These are phyloP conservation scores for Populus hybrid DNA, from an alignment of 441 rosid genomes.

Conservation along the genomic window DNA sequence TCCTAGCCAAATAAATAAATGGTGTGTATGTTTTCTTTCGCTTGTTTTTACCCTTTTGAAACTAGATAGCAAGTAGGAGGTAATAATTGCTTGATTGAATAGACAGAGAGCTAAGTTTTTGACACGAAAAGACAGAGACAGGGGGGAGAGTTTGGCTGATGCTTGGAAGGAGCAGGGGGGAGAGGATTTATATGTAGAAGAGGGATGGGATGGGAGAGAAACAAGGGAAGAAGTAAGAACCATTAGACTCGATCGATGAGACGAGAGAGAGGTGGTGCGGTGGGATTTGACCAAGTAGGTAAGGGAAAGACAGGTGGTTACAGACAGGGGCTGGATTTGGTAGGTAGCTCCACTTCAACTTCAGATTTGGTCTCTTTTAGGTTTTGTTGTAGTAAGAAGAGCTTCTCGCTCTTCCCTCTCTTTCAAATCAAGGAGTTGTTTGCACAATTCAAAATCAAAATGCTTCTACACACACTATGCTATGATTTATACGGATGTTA, in stretches of 20 bases:
- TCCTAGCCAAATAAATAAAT: not conserved
- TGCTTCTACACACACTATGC: not conserved
- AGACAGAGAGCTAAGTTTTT: not conserved
- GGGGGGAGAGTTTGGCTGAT: not conserved
- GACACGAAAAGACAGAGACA: not conserved
- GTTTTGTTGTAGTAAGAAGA: not conserved
- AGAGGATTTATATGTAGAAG: not conserved
- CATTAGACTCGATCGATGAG: conserved; percentile 9
- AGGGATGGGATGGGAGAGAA: not conserved
- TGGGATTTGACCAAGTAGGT: conserved; percentile 41
- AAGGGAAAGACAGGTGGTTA: conserved; percentile 37
- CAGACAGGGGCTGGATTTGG: conserved; percentile 38
- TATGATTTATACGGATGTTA: too few species aligned
- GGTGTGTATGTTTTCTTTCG: too few species aligned
- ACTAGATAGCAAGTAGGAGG: not conserved
- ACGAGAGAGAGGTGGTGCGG: not conserved
- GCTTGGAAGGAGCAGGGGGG: not conserved
- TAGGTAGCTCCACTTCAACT: conserved; percentile 40
- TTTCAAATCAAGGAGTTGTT: not conserved
- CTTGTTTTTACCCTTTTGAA: not conserved
- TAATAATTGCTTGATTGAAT: not conserved
- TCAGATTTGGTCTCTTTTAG: conserved; percentile 22
- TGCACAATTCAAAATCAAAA: not conserved
- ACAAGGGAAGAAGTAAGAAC: not conserved
- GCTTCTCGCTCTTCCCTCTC: not conserved